Base-by-base conservation (phyloP, 1,284 basidiomycete species). In the Puccinia polysora region DNA sequence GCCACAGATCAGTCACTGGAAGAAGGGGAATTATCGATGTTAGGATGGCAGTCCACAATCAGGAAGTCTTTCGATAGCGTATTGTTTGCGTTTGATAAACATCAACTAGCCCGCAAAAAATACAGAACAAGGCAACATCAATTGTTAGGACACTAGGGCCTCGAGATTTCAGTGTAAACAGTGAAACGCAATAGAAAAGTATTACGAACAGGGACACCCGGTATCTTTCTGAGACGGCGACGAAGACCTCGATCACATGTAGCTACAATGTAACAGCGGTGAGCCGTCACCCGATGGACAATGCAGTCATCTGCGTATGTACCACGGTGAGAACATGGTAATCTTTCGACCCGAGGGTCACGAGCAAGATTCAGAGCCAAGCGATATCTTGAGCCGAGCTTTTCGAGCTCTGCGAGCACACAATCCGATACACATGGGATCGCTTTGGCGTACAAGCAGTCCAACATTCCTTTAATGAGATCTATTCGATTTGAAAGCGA, bases 291-390 rank as follows among this genome's bases (percentile, higher is more conserved):
- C 40, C 96, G 87, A 78, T 98, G 90, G 20, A 99, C 89, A 34
- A 99, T 86, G 80, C 96, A 98, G 83, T 99, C 96, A 80, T 99
- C 96, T 23, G 96, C 96, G 79, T 99, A 98, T 14, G 93, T 97
- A 15, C 96, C 96, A 15, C 86, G 84, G 80, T 99, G 95, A 59
- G 89, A 87, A 81, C 96, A 99, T 67, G 86, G 85, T 45, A 98
- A 83, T 49, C 95, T 86, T 79, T 98, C 95, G 78, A 99, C 98
- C 45, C 96, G 86, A 14, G 95, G 92, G 81, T 99, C 96, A 73
- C 95, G 89, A 28, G 96, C 96, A 43, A 98, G 91, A 90, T 90
- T 86, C 59, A 99, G 83, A 6, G 96, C 96, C 34, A 98, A 87
- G 32, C 96, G 87, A 81, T 97, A 99, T 77, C 91, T 89, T 62